Base-by-base conservation (phyloP, 306 rosid species). In the Biancaea sappan region DNA sequence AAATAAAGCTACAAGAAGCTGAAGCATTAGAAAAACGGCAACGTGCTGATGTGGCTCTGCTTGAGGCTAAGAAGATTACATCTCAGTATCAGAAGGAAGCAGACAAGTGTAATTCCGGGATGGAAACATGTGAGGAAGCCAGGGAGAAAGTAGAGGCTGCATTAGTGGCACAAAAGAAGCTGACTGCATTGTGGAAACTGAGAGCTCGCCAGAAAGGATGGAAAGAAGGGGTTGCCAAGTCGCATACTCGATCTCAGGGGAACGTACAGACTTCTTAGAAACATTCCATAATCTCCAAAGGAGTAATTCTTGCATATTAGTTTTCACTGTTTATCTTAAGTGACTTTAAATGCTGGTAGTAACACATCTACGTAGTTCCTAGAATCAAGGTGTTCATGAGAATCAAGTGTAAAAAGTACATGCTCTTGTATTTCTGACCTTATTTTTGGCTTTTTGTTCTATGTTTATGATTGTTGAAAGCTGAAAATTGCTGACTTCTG, bases 71-170 rank as follows among this genome's bases (percentile, higher is more conserved):
- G 81, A 91, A 93, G 88, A 83, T 91, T 24, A 89, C 97, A 22
- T 93, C 98, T 57, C 96, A 89, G 86, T 93, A 91, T 77, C 97
- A 89, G 64, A 91, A 93, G 81, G 98, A 93, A 78, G 98, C 98
- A 48, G 98, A 91, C 84, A 93, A 93, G 88, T 91, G 98, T 73
- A 93, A 84, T 82, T 93, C 96, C 1, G 98, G 98, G 76, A 91
- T 93, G 98, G 98, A 89, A 75, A 93, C 98, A 0, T 93, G 98
- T 3, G 98, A 93, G 71, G 93, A 88, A 74, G 97, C 97, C 0
- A 88, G 98, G 83, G 98, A 93, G 84, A 93, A 89, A 80, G 77
- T 97, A 6, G 98, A 91, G 75, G 79, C 85, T 47, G 66, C 87
- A 35, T 71, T 93, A 19, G 83, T 52, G 26, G 86, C 86, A n/a